Conservation (phyloP, 2,329 filamentous ascomycete genomes). For the Penicillium brevicompactum region DNA sequence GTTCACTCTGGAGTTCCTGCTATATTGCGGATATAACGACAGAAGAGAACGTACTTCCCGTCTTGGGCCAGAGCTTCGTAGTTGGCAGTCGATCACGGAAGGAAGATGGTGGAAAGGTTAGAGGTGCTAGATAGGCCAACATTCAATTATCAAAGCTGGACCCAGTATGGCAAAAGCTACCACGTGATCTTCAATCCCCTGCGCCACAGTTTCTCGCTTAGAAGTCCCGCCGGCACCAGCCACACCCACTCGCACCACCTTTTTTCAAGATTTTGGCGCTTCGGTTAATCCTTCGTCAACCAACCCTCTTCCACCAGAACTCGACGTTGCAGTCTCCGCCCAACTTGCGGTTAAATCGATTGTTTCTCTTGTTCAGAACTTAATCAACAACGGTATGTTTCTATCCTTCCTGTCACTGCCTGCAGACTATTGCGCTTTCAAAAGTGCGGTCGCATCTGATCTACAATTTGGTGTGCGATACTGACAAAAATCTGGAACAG, state of each 20-base stretch:
- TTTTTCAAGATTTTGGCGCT: conserved; percentile 39
- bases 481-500: conserved; percentile 23
- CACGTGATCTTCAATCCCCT: conserved; percentile 25
- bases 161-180: conserved; percentile 25
- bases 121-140: conserved; percentile 5
- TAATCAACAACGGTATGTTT: conserved; percentile 32
- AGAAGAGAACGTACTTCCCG: background rate
- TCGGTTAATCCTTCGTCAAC: conserved; percentile 33
- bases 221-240: conserved; percentile 31
- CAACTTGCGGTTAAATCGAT: conserved; percentile 99
- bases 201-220: conserved; percentile 43
- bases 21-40: background rate
- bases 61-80: conserved; percentile 1
- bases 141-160: conserved; percentile 16
- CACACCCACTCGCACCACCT: conserved; percentile 41
- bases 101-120: conserved; percentile 7
- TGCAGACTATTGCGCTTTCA: background rate
- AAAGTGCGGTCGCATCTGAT: conserved; percentile 7
- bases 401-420: background rate
- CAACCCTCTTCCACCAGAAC: conserved; percentile 59
- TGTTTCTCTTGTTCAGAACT: conserved; percentile 65
- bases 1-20: conserved; percentile 1
- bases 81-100: background rate
- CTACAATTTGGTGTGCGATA: conserved; percentile 10
- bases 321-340: conserved; percentile 99